A percentile compares a stretch with the other conserved stretches of the same genome.
Conservation (phyloP, 805 yeast species). For the Jamesozyma piceae region DNA sequence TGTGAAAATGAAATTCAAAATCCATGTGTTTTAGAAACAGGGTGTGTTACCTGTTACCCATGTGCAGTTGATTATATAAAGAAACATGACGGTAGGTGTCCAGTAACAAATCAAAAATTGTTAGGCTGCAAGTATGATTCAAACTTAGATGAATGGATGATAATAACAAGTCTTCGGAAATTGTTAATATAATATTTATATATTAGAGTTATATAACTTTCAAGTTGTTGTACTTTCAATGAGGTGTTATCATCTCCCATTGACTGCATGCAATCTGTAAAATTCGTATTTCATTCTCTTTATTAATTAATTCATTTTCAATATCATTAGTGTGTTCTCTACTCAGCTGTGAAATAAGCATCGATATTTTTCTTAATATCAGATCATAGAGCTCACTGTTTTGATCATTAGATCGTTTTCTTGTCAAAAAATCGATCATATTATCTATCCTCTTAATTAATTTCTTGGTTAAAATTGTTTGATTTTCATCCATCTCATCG, state of each 20-base stretch:
- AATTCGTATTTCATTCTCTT: constrained; percentile 20
- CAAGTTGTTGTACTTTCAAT: background rate
- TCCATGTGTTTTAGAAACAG: constrained; percentile 87
- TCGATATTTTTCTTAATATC: constrained; percentile 15
- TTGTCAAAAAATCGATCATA: constrained; percentile 15
- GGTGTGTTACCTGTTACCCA: constrained; percentile 79
- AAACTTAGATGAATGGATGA: constrained; percentile 54
- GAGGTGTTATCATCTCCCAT: constrained; percentile 18
- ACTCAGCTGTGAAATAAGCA: constrained; percentile 15
- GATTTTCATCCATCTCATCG: background rate
- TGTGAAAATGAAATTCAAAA: constrained; percentile 58
- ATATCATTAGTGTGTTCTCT: constrained; percentile 20
- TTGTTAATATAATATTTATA: constrained; percentile 44
- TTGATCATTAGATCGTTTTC: background rate
- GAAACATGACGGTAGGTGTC: constrained; percentile 53
- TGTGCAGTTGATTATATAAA: constrained; percentile 65
- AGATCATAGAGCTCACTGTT: constrained; percentile 7
- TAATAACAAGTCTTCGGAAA: constrained; percentile 68
- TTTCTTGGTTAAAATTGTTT: constrained; percentile 1
- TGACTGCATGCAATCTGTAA: constrained; percentile 21
- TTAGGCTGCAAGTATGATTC: constrained; percentile 61
- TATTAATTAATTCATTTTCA: constrained; percentile 16
- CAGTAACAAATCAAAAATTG: constrained; percentile 64
- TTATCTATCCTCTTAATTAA: constrained; percentile 12
- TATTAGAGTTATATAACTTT: background rate